phyloP scores from a whole-genome alignment of 2,329 filamentous ascomycete genomes.

The Colletotrichum gigasporum region DNA sequence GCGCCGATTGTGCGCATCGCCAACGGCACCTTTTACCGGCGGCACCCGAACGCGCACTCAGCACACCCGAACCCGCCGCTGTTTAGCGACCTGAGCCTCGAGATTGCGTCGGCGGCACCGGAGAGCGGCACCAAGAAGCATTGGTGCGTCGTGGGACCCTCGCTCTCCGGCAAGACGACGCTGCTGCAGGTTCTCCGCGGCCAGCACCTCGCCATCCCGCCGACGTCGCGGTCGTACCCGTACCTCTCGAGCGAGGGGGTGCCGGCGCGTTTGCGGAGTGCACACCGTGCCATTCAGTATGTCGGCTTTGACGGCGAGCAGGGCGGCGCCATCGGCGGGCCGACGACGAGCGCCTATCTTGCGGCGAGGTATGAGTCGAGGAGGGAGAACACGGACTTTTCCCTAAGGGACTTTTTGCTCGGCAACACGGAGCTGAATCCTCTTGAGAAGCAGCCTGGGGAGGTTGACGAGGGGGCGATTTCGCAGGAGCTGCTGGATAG shows the following conservation, averaged over 20 bases:
- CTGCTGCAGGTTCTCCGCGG: slow-evolving; percentile 84
- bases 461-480: slow-evolving; percentile 57
- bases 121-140: slow-evolving; percentile 61
- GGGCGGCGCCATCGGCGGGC: slow-evolving; percentile 59
- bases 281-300: slow-evolving; percentile 80
- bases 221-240: slow-evolving; percentile 80
- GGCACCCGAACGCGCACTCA: slow-evolving; percentile 66
- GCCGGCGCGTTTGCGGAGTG: slow-evolving; percentile 62
- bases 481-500: slow-evolving; percentile 63
- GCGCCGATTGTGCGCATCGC: slow-evolving; percentile 75
- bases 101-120: slow-evolving; percentile 68
- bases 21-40: slow-evolving; percentile 85
- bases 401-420: slow-evolving; percentile 80
- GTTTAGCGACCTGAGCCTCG: slow-evolving; percentile 77
- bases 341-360: slow-evolving; percentile 79
- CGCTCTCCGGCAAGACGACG: slow-evolving; percentile 80
- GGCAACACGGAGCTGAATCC: slow-evolving; percentile 88
- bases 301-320: slow-evolving; percentile 88
- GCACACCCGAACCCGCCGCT: slow-evolving; percentile 73
- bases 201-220: slow-evolving; percentile 78
- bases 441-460: slow-evolving; percentile 54
- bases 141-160: slow-evolving; percentile 88
- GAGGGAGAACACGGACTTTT: slow-evolving; percentile 88
- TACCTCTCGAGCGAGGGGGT: slow-evolving; percentile 75
- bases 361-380: slow-evolving; percentile 91